Evolutionary conservation across 2,329 filamentous ascomycete species (phyloP).

Genomic region (Microdochium paspali): DNA sequence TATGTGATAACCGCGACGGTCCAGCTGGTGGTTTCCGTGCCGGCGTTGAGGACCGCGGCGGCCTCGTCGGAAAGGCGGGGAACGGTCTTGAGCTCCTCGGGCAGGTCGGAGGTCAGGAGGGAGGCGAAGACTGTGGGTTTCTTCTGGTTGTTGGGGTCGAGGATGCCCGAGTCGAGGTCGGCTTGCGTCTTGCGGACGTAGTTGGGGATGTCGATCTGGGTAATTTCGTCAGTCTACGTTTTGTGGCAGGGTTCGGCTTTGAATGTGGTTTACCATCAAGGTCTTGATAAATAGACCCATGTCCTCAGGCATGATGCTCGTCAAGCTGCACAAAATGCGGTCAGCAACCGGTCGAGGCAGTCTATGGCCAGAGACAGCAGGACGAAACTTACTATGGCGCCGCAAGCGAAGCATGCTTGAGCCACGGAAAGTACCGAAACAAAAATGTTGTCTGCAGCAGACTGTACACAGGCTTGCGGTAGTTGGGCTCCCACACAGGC

Average conservation of each 20-base stretch:
- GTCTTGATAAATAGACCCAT: slow-evolving; percentile 9
- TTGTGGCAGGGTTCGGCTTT: too few species aligned
- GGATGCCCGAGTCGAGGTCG: slow-evolving; percentile 6
- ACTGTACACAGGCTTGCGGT: slow-evolving; percentile 4
- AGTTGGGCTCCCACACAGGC: slow-evolving; percentile 8
- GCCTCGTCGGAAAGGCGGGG: slow-evolving; percentile 10
- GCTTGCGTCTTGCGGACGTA: slow-evolving; percentile 4
- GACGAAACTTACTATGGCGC: slow-evolving; percentile 4
- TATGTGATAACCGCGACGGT: slow-evolving; percentile 16
- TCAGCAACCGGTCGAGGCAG: neutral
- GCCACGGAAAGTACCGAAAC: slow-evolving; percentile 7
- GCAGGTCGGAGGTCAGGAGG: slow-evolving; percentile 8
- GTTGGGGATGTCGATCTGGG: slow-evolving; percentile 7
- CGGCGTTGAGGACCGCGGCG: slow-evolving; percentile 15
- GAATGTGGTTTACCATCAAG: slow-evolving; percentile 1
- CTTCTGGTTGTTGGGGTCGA: slow-evolving; percentile 1
- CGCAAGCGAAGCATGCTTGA: slow-evolving; percentile 2
- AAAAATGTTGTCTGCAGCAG: slow-evolving; percentile 2
- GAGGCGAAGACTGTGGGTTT: slow-evolving; percentile 10
- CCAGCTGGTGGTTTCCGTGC: slow-evolving; percentile 16
- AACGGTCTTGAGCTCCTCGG: slow-evolving; percentile 6
- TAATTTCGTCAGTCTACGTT: neutral
- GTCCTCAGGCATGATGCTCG: slow-evolving; percentile 11
- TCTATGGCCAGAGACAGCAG: neutral
- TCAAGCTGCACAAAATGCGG: slow-evolving; percentile 3